Evolutionary conservation across 2,329 filamentous ascomycete genomes (phyloP).

Genomic region (Periconia digitata): DNA sequence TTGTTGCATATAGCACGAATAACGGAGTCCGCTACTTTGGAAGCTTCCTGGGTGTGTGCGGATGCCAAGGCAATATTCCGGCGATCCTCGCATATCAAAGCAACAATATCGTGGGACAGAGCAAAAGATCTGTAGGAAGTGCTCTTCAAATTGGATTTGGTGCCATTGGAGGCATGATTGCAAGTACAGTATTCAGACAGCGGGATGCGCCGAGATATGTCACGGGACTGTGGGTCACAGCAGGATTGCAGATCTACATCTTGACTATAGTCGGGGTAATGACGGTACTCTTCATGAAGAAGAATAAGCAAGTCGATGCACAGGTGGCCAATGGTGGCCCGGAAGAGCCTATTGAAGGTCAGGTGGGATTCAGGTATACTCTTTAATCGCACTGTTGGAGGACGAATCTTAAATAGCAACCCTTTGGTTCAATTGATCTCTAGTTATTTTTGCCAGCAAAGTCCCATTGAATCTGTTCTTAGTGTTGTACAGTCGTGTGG

Average conservation of each 20-base stretch:
- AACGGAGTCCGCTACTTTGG: constrained; percentile 29
- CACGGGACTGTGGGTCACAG: constrained; percentile 21
- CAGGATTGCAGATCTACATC: constrained; percentile 21
- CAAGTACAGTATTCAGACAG: constrained; percentile 21
- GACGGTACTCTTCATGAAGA: constrained; percentile 16
- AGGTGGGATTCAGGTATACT: constrained; percentile 23
- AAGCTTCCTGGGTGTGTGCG: constrained; percentile 24
- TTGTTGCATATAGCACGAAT: constrained; percentile 25
- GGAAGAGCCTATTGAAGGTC: constrained; percentile 18
- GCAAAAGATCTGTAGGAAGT: constrained; percentile 21
- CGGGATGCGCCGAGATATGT: constrained; percentile 25
- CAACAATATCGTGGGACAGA: constrained; percentile 27
- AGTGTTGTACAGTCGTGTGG: too few species aligned
- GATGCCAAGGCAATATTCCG: constrained; percentile 15
- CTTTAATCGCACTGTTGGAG: constrained; percentile 5
- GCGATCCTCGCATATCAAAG: constrained; percentile 29
- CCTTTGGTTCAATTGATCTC: too few species aligned
- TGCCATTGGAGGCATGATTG: constrained; percentile 28
- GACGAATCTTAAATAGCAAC: too few species aligned
- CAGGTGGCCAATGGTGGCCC: constrained; percentile 15
- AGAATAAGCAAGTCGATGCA: constrained; percentile 15
- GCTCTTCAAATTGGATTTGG: constrained; percentile 28
- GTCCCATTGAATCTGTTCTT: too few species aligned
- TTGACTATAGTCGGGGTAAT: constrained; percentile 11
- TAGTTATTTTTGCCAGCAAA: too few species aligned